These are phyloP conservation scores for Schoenoplectus tabernaemontani DNA, from an alignment of 202 grass and related monocot genomes.

Conservation along the genomic window DNA sequence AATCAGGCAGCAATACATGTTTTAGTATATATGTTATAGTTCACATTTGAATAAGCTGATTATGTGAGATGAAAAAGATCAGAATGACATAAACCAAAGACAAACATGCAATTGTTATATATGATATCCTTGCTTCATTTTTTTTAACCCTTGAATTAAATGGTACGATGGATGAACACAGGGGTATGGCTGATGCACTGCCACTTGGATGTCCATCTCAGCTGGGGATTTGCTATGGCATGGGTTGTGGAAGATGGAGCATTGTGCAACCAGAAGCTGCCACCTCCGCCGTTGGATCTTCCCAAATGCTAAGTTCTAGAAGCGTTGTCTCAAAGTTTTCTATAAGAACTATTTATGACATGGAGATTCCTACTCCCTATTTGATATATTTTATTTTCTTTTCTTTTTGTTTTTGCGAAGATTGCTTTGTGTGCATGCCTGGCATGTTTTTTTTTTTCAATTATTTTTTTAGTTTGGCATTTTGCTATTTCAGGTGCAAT, in stretches of 20 bases:
- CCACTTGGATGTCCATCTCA: conserved; percentile 65
- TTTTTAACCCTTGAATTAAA: neutral
- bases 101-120: neutral
- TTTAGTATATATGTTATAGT: neutral
- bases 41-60: neutral
- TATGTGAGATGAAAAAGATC: neutral
- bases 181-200: conserved; percentile 74
- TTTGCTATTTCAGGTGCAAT: neutral
- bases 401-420: neutral
- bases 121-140: neutral
- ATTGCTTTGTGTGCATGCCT: neutral
- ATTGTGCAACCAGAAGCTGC: conserved; percentile 43
- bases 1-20: neutral
- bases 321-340: neutral
- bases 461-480: neutral
- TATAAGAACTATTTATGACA: neutral
- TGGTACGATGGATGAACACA: neutral
- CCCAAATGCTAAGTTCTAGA: conserved; percentile 37
- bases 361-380: neutral
- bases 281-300: conserved; percentile 56
- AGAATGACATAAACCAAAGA: neutral
- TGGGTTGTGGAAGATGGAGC: conserved; percentile 55
- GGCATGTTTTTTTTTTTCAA: neutral
- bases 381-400: neutral
- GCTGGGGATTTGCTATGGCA: conserved; percentile 65